phyloP scores from a whole-genome alignment of 176 grass and related monocot genomes.

The Chloris gayana region DNA sequence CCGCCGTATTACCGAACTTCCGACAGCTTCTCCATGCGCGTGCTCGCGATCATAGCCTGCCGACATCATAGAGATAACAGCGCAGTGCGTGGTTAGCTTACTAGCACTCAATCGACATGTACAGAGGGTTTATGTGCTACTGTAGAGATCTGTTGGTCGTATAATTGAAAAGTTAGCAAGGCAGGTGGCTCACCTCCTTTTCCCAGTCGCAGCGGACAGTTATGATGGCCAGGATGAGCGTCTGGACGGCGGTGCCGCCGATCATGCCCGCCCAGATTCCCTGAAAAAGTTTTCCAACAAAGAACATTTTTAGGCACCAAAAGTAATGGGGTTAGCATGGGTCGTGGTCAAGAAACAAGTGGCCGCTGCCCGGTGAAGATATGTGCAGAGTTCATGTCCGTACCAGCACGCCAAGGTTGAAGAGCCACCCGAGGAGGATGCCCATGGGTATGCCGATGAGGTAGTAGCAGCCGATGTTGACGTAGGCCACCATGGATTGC shows the following conservation, averaged over 20 bases:
- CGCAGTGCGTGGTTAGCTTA: background rate
- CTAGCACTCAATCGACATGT: background rate
- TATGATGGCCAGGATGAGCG: conserved; percentile 66
- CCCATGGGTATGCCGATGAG: conserved; percentile 81
- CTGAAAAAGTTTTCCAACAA: conserved; percentile 27
- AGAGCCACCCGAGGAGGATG: conserved; percentile 77
- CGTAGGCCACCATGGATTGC: conserved; percentile 85
- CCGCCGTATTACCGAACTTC: conserved; percentile 27
- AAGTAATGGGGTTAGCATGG: background rate
- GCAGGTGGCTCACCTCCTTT: conserved; percentile 52
- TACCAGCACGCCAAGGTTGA: conserved; percentile 86
- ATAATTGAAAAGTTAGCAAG: background rate
- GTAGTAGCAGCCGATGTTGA: conserved; percentile 91
- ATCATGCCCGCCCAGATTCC: conserved; percentile 97
- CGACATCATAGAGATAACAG: background rate
- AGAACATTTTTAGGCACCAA: background rate
- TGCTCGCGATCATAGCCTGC: conserved; percentile 70
- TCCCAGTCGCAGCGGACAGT: conserved; percentile 88
- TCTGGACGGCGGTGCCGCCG: conserved; percentile 83
- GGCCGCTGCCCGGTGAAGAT: background rate
- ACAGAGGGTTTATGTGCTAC: background rate
- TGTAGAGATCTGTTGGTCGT: background rate
- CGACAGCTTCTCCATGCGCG: conserved; percentile 58
- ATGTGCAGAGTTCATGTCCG: background rate
- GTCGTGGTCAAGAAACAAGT: background rate